Conservation (phyloP, 352 stramenopile species). For the Globisporangium nodosum region DNA sequence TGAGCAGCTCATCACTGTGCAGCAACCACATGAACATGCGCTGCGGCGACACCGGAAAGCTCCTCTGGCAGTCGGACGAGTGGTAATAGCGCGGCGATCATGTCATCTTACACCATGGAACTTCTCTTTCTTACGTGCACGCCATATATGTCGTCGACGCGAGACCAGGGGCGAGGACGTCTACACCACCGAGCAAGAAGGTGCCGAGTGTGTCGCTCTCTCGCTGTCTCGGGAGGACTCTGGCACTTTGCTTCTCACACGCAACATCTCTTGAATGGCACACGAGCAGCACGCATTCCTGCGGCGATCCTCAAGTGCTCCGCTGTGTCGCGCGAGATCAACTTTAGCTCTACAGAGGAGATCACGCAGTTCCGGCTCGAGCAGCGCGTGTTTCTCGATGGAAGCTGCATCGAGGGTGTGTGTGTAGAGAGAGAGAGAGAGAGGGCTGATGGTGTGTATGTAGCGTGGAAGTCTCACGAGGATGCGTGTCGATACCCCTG, state of each 20-base stretch:
- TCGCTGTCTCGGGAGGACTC: background rate
- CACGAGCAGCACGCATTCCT: conserved; percentile 69
- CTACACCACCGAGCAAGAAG: conserved; percentile 69
- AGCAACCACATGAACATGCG: conserved; percentile 90
- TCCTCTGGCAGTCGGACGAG: conserved; percentile 84
- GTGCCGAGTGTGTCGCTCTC: conserved; percentile 15
- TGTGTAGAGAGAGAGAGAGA: background rate
- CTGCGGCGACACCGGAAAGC: conserved; percentile 65
- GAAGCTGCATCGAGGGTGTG: conserved; percentile 83
- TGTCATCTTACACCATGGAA: too few relatives aligned
- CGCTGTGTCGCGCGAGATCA: conserved; percentile 91
- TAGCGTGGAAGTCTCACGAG: background rate
- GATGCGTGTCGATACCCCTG: conserved; percentile 13
- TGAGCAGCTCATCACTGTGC: background rate
- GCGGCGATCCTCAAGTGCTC: conserved; percentile 84
- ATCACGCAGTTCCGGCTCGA: conserved; percentile 92
- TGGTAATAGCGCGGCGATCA: conserved; percentile 22
- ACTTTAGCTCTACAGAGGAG: conserved; percentile 88
- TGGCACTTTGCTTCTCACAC: background rate
- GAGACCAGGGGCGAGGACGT: conserved; percentile 53
- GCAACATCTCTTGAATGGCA: background rate
- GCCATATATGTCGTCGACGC: background rate
- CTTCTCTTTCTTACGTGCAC: background rate
- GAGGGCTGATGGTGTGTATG: conserved; percentile 11
- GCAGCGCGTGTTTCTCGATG: conserved; percentile 86